Evolutionary conservation across 2,329 filamentous ascomycete genomes (phyloP), one percentile per base, ranked within the genome.

Genomic region (Fusarium veterinarium): DNA sequence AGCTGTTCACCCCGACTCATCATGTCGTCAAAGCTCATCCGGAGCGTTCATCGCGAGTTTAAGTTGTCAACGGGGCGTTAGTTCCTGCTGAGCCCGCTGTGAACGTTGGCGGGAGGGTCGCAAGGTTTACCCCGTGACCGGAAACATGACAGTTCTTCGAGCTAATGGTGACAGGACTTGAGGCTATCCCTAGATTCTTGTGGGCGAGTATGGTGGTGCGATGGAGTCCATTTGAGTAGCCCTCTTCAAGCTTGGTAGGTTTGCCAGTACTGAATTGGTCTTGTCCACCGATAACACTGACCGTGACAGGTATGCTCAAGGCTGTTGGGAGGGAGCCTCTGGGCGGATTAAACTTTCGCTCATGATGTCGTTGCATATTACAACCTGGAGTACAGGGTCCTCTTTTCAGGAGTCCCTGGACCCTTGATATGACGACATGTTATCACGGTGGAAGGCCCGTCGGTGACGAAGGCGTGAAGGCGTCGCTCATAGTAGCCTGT

Each of bases 371-470:
- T 51, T 58, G n/a, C 10, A 63, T 41, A 52, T 41, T 53, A 30
- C 16, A 41, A 25, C 31, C 30, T 25, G 13, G 31, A 38, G 1
- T 5, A 9, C 4, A 25, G n/a, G 25, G 23, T n/a, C 35, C 23
- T 41, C 38, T 17, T 42, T 17, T 35, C n/a, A 28, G 40, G n/a
- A 16, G 49, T 31, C 23, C 19, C 17, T 30, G n/a, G 23, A 58
- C 25, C 31, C 19, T 48, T 33, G 64, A 28, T 16, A 63, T 73
- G 71, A 64, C 49, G 66, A 62, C 53, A 67, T 58, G 4, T 3
- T 20, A 14, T 31, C 6, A 11, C 5, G 17, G 13, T 25, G 38
- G 14, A 60, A 19, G 6, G 2, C 28, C 7, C 12, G 28, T 14
- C 28, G 6, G 19, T 28, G 30, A 20, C 14, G 13, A 9, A 25